Evolutionary conservation across 176 grass and related monocot genomes (phyloP), one percentile per base, ranked within the genome.

Genomic region (Calamus simplicifolius): DNA sequence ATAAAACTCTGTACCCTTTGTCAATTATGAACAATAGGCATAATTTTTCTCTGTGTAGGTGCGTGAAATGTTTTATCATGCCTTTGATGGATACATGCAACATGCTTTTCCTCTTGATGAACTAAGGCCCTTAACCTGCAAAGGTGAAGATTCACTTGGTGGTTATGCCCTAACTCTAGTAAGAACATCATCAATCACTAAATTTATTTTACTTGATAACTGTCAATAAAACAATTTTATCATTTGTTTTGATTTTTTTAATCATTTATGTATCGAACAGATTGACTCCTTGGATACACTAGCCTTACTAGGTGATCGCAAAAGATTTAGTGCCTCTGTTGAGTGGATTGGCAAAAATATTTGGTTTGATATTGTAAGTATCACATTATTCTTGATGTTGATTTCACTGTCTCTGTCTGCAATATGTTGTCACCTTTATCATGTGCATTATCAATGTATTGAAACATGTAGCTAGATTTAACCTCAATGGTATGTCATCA

Each of bases 81-180:
- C 92, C 16, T 97, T 97, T 78, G 75, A 97, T 82, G 92, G 92
- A 17, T 97, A 97, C 72, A 90, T 97, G 78, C 69, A 85, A 25
- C 70, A 97, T 71, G 92, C 92, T 69, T 97, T 90, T 84, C 92
- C 92, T 75, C 84, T 90, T 5, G 92, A 97, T 70, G 92, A 97
- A 68, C 49, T 97, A 62, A 82, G 87, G 51, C 92, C 92, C 12
- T 85, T 97, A 77, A 85, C 83, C 57, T 90, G 92, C 66, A 82
- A 77, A 85, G 92, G 92, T 72, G 92, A 97, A 82, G 81, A 97
- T 66, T 81, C 92, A 1, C 92, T 97, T 58, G 92, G 92, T 65
- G 87, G 87, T 74, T 97, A 97, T 77, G 92, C 92, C 1, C 76
- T 97, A 64, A 97, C 92, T 67, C 87, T 97, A 70, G 92, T 90